Base-by-base conservation (phyloP, 2,329 filamentous ascomycete genomes). In the Colletotrichum tropicicola region DNA sequence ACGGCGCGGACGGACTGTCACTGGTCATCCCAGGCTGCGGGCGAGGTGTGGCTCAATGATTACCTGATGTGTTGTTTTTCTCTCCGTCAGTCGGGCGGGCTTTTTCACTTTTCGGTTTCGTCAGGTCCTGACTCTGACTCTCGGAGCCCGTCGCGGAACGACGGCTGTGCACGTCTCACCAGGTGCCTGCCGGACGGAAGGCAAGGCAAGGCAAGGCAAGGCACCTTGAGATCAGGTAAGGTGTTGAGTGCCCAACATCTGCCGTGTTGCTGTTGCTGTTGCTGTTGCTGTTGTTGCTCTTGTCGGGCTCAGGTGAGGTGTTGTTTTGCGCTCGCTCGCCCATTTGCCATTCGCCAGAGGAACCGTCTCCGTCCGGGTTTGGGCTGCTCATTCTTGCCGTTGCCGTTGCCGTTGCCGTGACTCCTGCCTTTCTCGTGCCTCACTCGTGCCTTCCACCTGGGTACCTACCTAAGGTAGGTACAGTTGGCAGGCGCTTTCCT, bases 121-220 rank as follows among this genome's bases (percentile, higher is more conserved):
- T n/a, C n/a, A n/a, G n/a, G n/a, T n/a, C 25, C 56, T 52, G 21
- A 54, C 45, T 59, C 60, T 59, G 41, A 56, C 60, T 48, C 55
- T 64, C 57, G 61, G 49, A 56, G 53, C 48, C 51, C 44, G 49
- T 56, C 49, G 52, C 49, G 61, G 57, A 32, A 51, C 21, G 49
- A 49, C 61, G 61, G 57, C 57, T 56, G 62, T 62, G 62, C 62
- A 51, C 51, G 62, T 62, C 57, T 62, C 57, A 62, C 12, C 28
- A 12, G 12, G 28, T 5, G 28, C 28, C 28, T 30, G 4, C 28
- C 28, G 9, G 13, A n/a, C 32, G 32, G 13, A 35, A 35, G 32
- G 5, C 12, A 35, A 6, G 10, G n/a, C 30, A 35, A 35, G 30
- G 30, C 3, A 35, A 35, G 30, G n/a, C n/a, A 35, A 35, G 12